Evolutionary conservation across 1,284 basidiomycete genomes (phyloP), one percentile per base, ranked within the genome.

Genomic region (Hypsizygus ulmarius): DNA sequence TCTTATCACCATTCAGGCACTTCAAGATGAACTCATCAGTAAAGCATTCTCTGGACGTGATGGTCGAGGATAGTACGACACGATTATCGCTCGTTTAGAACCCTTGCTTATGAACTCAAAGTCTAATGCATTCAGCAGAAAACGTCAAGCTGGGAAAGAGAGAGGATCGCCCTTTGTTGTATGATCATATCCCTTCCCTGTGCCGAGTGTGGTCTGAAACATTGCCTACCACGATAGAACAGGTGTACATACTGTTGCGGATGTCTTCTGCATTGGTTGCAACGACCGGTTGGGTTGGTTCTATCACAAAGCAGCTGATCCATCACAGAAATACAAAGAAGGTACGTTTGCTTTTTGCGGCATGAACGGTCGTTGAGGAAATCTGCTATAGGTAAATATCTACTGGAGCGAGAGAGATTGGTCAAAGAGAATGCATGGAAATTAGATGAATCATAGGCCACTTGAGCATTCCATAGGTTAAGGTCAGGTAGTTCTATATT

Each of bases 1-100:
- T 36, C 19, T 29, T 16, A 16, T 29, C 36, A 10, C 39, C 11
- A 29, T 40, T 48, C 53, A 89, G 87, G 78, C 82, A 15, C 71
- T 90, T n/a, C 87, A 93, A 65, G 90, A 93, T 59, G 90, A 93
- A 56, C 68, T 92, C 8, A 88, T 93, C 55, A 90, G 86, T 68
- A 93, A 93, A 63, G 71, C 87, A 0, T 93, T 93, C 70, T 86
- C 87, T 16, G 90, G 90, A 1, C 70, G 91, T 54, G 90, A 93
- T 51, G 91, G 90, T 0, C 75, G 87, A 50, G 90, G 90, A 56
- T 92, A 81, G 87, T 82, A 57, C 66, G 85, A 25, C 7, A 7
- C 21, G 21, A 25, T 25, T 7, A 3, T 25, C 21, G 21, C 7
- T 25, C 21, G n/a, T 25, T 3, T 7, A 3, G 21, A 25, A 25